Base-by-base conservation (phyloP, 331 rosid genomes). In the Pyracantha coccinea region DNA sequence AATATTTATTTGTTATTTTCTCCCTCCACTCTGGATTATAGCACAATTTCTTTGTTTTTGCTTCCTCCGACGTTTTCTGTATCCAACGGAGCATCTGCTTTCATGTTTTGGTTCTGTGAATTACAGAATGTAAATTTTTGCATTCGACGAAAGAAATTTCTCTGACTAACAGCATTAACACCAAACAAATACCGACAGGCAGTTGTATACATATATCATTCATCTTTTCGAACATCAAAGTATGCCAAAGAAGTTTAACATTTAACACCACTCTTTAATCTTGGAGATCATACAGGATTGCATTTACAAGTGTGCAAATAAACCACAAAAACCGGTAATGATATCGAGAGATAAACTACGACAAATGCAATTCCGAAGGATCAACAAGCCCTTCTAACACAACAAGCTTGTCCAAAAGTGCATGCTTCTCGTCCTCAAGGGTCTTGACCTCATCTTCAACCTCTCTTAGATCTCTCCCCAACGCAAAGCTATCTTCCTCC, bases 381-480 rank as follows among this genome's bases (percentile, higher is more conserved):
- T 85, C 87, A 66, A 92, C 77, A 17, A 94, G 89, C 62, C 97
- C 97, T 87, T 94, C 99, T 83, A 92, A 79, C 62, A 94, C 96
- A 71, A 94, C 91, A 70, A 94, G 99, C 76, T 88, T 87, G 82
- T 94, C 99, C 84, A 94, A 79, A 69, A 92, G 82, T 16, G 83
- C 93, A 85, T 81, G 71, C 89, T 90, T 92, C 87, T 92, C 92
- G n/a, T 90, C 96, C 85, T 94, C 97, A 32, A 94, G 95, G 78
- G 76, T 78, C 85, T 87, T 92, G 3, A 94, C 97, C 70, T 92
- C 93, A 10, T 83, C 91, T 83, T 92, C 99, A 5, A 85, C 85
- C 65, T 81, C 96, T 83, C 76, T 85, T 33, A 94, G 80, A 77
- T 89, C 90, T 54, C 83, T 60, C 73, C 99, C 97, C 76, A 94